Base-by-base conservation (phyloP, 192 early-diverging fungal genomes). In the Backusella circina region DNA sequence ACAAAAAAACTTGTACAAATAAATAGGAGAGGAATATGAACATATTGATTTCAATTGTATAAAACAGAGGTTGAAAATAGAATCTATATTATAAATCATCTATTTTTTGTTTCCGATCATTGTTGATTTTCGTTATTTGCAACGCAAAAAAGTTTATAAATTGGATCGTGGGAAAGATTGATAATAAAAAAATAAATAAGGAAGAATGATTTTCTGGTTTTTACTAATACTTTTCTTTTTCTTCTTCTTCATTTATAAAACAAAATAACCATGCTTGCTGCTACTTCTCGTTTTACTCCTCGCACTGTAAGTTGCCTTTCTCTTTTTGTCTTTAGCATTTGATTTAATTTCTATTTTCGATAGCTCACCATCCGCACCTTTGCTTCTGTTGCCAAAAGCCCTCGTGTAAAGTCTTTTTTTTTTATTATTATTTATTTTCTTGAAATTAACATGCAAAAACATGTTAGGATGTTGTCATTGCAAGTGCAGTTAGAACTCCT, bases 401-500 rank as follows among this genome's bases (percentile, higher is more conserved):
- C 39, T 66, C 76, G 73, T 23, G 80, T 77, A 81, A 77, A 75
- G 72, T 23, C 23, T 12, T 37, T 16, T 26, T 31, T 16, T 15
- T 41, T 18, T 65, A 9, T 3, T 33, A 21, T 16, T 30, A 18
- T 30, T 36, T 68, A n/a, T 23, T 68, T 15, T 57, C 65, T 51
- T 33, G 18, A 3, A 26, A 21, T 30, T 33, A 32, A 38, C 9
- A n/a, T 4, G 21, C 31, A 32, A 13, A 30, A 1, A 7, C 44
- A 51, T 73, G n/a, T n/a, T n/a, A 89, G 88, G 84, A 89, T 78
- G 88, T 89, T 75, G 80, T 87, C 36, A 87, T 89, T 75, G 84
- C 83, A 51, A 86, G 82, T 79, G 93, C 93, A 70, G 95, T 91
- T 64, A 90, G 97, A 75, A 99, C 97, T 10, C 96, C 97, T 37